These are phyloP conservation scores for Quercus phellos DNA, from an alignment of 331 rosid species.

Conservation along the genomic window DNA sequence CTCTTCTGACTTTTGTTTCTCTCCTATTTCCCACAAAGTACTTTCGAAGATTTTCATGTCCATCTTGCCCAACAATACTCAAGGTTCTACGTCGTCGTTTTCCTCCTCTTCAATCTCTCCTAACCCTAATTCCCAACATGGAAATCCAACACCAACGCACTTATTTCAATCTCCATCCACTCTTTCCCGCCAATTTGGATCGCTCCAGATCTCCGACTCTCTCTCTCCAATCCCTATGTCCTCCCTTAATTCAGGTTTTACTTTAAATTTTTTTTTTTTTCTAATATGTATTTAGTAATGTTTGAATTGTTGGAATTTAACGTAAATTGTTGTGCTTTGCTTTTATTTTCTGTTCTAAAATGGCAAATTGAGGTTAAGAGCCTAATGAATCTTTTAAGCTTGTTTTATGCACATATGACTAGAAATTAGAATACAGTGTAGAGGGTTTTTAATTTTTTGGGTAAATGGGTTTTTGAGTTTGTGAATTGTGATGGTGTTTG, in stretches of 20 bases:
- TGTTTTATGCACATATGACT: background rate
- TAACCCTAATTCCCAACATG: conserved; percentile 72
- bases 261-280: background rate
- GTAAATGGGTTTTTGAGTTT: background rate
- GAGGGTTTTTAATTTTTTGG: background rate
- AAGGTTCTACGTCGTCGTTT: conserved; percentile 52
- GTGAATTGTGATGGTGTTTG: background rate
- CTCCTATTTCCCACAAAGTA: conserved; percentile 10
- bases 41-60: conserved; percentile 76
- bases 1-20: too few species aligned
- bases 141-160: conserved; percentile 11
- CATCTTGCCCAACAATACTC: conserved; percentile 86
- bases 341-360: background rate
- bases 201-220: conserved; percentile 56
- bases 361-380: background rate
- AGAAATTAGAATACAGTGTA: background rate
- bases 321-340: background rate
- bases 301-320: background rate
- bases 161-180: conserved; percentile 19
- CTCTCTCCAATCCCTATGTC: conserved; percentile 21
- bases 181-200: conserved; percentile 40
- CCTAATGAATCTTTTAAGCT: background rate
- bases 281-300: too few species aligned
- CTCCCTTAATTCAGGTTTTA: conserved; percentile 37
- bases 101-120: conserved; percentile 36